A percentile compares a stretch with the other conserved stretches of the same genome.
phyloP scores from a whole-genome alignment of 768 basidiomycete species.

The Suillus spraguei region DNA sequence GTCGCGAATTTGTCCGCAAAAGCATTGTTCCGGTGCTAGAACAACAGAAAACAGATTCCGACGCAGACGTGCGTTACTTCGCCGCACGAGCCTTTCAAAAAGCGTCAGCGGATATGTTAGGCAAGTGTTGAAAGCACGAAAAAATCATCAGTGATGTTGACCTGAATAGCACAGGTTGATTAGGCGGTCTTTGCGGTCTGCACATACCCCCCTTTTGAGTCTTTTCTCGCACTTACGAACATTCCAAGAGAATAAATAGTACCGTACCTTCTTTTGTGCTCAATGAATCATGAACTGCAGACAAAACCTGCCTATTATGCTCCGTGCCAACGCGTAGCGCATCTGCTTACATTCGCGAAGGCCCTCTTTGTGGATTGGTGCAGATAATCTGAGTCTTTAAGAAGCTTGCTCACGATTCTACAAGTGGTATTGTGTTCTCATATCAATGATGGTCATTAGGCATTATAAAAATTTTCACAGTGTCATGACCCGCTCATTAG shows the following conservation, averaged over 20 bases:
- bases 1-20: slow-evolving; percentile 70
- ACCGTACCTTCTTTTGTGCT: slow-evolving; percentile 32
- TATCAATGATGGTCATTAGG: background rate
- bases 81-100: slow-evolving; percentile 79
- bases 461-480: background rate
- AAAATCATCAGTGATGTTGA: slow-evolving; percentile 4
- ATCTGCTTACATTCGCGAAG: background rate
- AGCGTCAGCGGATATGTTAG: slow-evolving; percentile 42
- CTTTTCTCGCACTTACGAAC: slow-evolving; percentile 20
- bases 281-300: slow-evolving; percentile 23
- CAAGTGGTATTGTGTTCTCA: background rate
- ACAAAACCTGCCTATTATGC: slow-evolving; percentile 4
- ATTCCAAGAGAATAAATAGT: slow-evolving; percentile 33
- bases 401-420: background rate
- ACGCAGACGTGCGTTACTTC: slow-evolving; percentile 97
- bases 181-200: slow-evolving; percentile 13
- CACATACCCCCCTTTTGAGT: slow-evolving; percentile 35
- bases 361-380: background rate
- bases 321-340: background rate
- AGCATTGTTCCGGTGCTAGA: slow-evolving; percentile 84
- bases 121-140: slow-evolving; percentile 24
- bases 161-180: slow-evolving; percentile 24
- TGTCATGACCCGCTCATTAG: background rate
- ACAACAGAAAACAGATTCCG: slow-evolving; percentile 82
- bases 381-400: background rate